These are phyloP conservation scores for Cyclotella distinguenda DNA, from an alignment of 108 stramenopile species.

Conservation along the genomic window DNA sequence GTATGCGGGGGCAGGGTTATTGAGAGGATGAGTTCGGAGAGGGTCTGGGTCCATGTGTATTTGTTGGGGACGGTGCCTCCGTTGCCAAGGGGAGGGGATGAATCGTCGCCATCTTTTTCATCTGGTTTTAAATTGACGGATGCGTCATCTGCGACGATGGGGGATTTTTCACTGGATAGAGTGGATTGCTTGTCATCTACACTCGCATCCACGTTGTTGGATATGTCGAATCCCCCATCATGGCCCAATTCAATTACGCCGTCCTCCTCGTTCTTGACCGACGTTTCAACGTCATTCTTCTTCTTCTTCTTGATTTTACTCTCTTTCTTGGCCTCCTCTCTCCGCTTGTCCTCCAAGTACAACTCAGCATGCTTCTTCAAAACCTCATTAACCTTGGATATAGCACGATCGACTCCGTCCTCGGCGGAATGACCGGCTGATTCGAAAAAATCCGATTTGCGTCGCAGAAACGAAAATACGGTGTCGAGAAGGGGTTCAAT, in stretches of 20 bases:
- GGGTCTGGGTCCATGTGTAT: conserved; percentile 98
- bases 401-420: conserved; percentile 30
- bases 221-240: conserved; percentile 74
- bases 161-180: not conserved
- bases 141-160: too few species aligned
- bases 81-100: conserved; percentile 89
- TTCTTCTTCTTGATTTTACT: conserved; percentile 40
- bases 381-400: conserved; percentile 79
- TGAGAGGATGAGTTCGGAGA: conserved; percentile 85
- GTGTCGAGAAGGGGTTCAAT: conserved; percentile 98
- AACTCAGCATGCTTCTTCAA: conserved; percentile 71
- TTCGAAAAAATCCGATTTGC: conserved; percentile 98
- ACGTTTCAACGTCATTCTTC: conserved; percentile 24
- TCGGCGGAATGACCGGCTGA: conserved; percentile 35
- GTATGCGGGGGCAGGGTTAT: conserved; percentile 89
- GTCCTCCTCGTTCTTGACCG: conserved; percentile 20
- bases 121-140: conserved; percentile 8
- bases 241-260: conserved; percentile 78
- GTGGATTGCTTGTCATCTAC: conserved; percentile 5
- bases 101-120: conserved; percentile 47
- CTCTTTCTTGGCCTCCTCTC: conserved; percentile 35
- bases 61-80: conserved; percentile 89
- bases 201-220: conserved; percentile 21
- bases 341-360: conserved; percentile 42
- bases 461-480: conserved; percentile 95